These are phyloP conservation scores for Thalassiosira allenii DNA, from an alignment of 352 stramenopile genomes.

Conservation along the genomic window DNA sequence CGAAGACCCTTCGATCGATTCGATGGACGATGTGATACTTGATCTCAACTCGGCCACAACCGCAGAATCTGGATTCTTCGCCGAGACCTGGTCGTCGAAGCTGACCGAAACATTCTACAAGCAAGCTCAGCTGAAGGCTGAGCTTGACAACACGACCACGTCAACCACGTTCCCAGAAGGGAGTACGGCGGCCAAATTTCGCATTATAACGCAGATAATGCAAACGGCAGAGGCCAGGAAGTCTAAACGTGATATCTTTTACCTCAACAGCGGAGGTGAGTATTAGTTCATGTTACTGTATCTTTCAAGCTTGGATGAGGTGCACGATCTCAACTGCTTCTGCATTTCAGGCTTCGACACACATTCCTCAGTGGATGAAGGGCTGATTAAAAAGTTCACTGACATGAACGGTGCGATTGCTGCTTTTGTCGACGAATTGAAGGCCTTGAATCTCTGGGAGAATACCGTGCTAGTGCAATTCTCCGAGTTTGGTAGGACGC, in stretches of 20 bases:
- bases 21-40: conserved; percentile 60
- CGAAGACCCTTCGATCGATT: conserved; percentile 35
- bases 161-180: conserved; percentile 41
- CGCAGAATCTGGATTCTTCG: conserved; percentile 59
- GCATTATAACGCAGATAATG: conserved; percentile 67
- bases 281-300: no score
- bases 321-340: no score
- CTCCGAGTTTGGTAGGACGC: conserved; percentile 73
- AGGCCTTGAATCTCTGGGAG: conserved; percentile 62
- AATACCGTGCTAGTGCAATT: conserved; percentile 50
- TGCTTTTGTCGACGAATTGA: conserved; percentile 62
- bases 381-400: conserved; percentile 37
- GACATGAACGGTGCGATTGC: conserved; percentile 61
- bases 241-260: conserved; percentile 71
- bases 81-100: conserved; percentile 68
- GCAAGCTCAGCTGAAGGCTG: conserved; percentile 47
- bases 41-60: conserved; percentile 61
- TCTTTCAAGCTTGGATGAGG: no score
- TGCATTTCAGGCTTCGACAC: conserved; percentile 80
- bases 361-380: conserved; percentile 56
- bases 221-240: conserved; percentile 43
- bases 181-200: conserved; percentile 51
- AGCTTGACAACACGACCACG: conserved; percentile 39
- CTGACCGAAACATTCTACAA: conserved; percentile 43
- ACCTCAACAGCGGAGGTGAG: conserved; percentile 59